A percentile compares a stretch with the other conserved stretches of the same genome.
Conservation (phyloP, 257 asterid species). For the Solanum pimpinellifolium region DNA sequence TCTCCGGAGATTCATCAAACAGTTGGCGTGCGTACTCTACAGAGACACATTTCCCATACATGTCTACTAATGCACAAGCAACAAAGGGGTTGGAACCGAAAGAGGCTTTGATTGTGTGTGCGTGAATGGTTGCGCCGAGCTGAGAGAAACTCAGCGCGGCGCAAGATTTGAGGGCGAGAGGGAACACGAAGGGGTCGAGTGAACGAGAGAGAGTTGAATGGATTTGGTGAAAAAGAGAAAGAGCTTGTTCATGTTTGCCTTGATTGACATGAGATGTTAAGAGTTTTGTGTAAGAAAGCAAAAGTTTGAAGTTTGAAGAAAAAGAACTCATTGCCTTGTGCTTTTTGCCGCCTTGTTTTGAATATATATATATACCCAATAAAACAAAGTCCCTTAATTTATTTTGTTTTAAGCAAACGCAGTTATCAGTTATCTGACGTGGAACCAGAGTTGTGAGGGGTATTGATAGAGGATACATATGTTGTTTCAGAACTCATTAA, state of each 20-base stretch:
- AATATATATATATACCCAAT: background rate
- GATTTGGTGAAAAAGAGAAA: conserved; percentile 22
- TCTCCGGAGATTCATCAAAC: conserved; percentile 26
- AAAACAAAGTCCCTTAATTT: too few species aligned
- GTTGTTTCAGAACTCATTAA: too few species aligned
- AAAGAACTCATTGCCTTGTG: conserved; percentile 4
- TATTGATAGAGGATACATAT: too few species aligned
- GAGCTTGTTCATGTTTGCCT: conserved; percentile 33
- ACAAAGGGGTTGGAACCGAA: conserved; percentile 30
- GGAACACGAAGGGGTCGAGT: conserved; percentile 33
- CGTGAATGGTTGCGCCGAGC: conserved; percentile 27
- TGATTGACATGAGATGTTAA: conserved; percentile 32
- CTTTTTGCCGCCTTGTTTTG: background rate
- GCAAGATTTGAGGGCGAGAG: conserved; percentile 37
- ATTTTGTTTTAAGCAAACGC: too few species aligned
- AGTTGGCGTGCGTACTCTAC: conserved; percentile 18
- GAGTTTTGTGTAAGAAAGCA: conserved; percentile 28
- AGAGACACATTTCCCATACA: conserved; percentile 36
- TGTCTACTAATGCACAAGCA: conserved; percentile 24
- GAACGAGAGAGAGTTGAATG: conserved; percentile 20
- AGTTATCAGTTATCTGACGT: too few species aligned
- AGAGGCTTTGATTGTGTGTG: conserved; percentile 11
- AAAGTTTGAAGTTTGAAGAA: conserved; percentile 30
- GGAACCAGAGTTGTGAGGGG: too few species aligned
- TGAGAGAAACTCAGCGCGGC: conserved; percentile 14